Evolutionary conservation across 441 rosid genomes (phyloP), one percentile per base, ranked within the genome.

Genomic region (Populus tomentosa): DNA sequence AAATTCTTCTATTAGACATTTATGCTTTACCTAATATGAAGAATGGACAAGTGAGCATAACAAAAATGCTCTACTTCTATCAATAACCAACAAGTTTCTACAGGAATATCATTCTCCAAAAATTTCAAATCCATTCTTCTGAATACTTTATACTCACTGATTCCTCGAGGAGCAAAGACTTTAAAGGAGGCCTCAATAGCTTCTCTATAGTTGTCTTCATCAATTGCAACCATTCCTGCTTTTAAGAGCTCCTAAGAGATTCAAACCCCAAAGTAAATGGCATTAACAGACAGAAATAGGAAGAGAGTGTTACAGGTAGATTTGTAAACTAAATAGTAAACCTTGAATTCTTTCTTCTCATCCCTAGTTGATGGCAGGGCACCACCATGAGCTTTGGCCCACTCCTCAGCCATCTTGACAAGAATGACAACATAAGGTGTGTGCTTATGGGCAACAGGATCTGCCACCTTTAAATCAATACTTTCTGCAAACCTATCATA

Each of bases 151-250:
- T 76, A 89, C 97, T 92, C 81, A 95, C 99, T 89, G 69, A 92
- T 88, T 89, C 98, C 99, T 76, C 74, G 86, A 80, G 97, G 87
- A 81, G 94, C 89, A 88, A 87, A 94, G 76, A 95, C 93, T 86
- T 95, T 94, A 77, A 91, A 92, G 79, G 97, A 85, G 75, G 94
- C 90, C 74, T 89, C 97, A 16, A 83, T 83, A 66, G 99, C 98
- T 94, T 94, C 98, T 87, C 82, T 87, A 82, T 91, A 94, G 85
- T 95, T 95, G 78, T 95, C 98, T 82, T 95, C 99, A 69, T 95
- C 98, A 32, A 79, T 38, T 18, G 95, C 81, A 80, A 85, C 74
- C 95, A 87, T 92, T 88, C 81, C 84, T 79, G 89, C 84, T 82
- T 90, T 95, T 33, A 95, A 85, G 80, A 91, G 89, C 75, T 90